Evolutionary conservation across 768 basidiomycete species (phyloP).

Genomic region (Kwoniella shandongensis): DNA sequence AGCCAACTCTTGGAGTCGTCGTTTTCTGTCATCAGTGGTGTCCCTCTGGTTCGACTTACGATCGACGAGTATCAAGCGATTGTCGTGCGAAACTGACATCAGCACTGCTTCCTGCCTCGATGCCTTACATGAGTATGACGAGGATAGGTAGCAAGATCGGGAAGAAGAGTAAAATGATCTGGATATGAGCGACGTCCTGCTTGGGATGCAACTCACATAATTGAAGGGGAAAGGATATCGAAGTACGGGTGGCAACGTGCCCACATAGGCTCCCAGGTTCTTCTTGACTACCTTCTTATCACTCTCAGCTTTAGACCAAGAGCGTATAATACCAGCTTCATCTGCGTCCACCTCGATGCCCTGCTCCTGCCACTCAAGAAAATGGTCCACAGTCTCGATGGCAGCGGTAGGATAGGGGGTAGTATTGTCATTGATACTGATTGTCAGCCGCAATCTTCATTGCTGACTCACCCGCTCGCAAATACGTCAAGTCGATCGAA

Average conservation of each 20-base stretch:
- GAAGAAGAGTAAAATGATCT: constrained; percentile 36
- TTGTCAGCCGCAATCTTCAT: background rate
- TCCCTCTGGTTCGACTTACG: constrained; percentile 21
- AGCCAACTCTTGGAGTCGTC: constrained; percentile 27
- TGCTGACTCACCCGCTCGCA: constrained; percentile 35
- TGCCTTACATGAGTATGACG: constrained; percentile 33
- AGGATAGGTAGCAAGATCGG: constrained; percentile 37
- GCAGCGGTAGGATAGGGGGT: constrained; percentile 44
- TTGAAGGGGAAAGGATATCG: constrained; percentile 40
- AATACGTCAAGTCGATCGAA: constrained; percentile 33
- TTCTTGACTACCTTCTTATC: constrained; percentile 10
- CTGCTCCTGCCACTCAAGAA: constrained; percentile 28
- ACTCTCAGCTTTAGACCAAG: constrained; percentile 16
- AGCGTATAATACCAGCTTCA: constrained; percentile 25
- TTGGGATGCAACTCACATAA: constrained; percentile 28
- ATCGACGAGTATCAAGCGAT: constrained; percentile 31
- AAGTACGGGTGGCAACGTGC: constrained; percentile 36
- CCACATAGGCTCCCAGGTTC: constrained; percentile 15
- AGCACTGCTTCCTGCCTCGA: background rate
- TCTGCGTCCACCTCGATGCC: constrained; percentile 30
- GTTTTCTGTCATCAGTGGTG: constrained; percentile 10
- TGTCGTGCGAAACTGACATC: constrained; percentile 22
- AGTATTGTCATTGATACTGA: constrained; percentile 32
- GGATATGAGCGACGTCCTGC: constrained; percentile 1
- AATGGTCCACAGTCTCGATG: constrained; percentile 32